Percentiles rank a stretch among this genome's conserved stretches.
phyloP scores from a whole-genome alignment of 2,329 filamentous ascomycete genomes.

The Colletotrichum gigasporum region DNA sequence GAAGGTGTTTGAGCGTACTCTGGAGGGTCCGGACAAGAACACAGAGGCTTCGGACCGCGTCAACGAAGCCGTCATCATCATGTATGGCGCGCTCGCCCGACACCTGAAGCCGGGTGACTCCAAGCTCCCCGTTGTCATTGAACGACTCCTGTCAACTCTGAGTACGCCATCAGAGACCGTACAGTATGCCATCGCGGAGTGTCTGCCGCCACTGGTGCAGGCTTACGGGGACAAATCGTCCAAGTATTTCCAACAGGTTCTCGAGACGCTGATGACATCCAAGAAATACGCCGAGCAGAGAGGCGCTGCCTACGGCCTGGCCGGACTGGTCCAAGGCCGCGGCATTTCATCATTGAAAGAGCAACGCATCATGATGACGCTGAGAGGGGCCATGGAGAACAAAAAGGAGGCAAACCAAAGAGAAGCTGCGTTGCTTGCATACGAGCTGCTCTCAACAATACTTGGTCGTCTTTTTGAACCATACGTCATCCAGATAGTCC shows the following conservation, averaged over 20 bases:
- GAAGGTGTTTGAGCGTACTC: conserved; percentile 86
- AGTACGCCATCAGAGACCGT: conserved; percentile 96
- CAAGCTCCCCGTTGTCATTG: conserved; percentile 88
- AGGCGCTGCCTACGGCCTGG: conserved; percentile 93
- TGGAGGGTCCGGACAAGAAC: conserved; percentile 86
- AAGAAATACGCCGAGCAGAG: conserved; percentile 94
- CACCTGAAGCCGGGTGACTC: conserved; percentile 87
- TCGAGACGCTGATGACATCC: conserved; percentile 83
- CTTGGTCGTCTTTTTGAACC: conserved; percentile 93
- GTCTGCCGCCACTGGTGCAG: conserved; percentile 88
- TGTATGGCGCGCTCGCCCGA: conserved; percentile 92
- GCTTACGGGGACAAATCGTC: conserved; percentile 81
- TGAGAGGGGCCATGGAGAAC: conserved; percentile 88
- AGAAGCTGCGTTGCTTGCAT: conserved; percentile 88
- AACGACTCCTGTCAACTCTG: conserved; percentile 84
- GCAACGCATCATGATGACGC: conserved; percentile 83
- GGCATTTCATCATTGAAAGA: conserved; percentile 85
- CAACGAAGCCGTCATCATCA: conserved; percentile 96
- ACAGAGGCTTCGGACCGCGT: conserved; percentile 87
- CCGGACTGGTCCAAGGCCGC: conserved; percentile 88
- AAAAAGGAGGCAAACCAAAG: conserved; percentile 92
- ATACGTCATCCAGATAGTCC: conserved; percentile 95
- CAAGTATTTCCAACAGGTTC: conserved; percentile 81
- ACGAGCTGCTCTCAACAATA: conserved; percentile 87
- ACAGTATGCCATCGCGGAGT: conserved; percentile 95